These are phyloP conservation scores for Dovyalis caffra DNA, from an alignment of 345 rosid genomes.

Conservation along the genomic window DNA sequence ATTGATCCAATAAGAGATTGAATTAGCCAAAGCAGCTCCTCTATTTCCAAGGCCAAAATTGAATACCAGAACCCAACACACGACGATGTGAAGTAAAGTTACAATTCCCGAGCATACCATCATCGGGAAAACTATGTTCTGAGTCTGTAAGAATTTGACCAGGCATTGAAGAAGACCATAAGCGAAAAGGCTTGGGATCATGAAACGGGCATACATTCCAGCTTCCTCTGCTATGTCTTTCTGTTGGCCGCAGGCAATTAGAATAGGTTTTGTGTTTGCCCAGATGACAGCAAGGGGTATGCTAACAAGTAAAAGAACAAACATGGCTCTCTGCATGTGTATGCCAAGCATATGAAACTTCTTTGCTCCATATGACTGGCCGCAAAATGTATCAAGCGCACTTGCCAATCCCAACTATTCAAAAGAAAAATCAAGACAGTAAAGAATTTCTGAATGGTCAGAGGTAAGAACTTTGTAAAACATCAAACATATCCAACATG, in stretches of 20 bases:
- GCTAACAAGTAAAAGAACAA: slow-evolving; percentile 56
- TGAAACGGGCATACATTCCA: slow-evolving; percentile 55
- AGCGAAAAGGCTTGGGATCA: slow-evolving; percentile 77
- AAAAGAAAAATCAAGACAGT: background rate
- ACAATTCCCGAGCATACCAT: slow-evolving; percentile 59
- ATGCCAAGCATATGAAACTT: slow-evolving; percentile 63
- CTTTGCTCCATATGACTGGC: slow-evolving; percentile 82
- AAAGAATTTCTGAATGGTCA: no score
- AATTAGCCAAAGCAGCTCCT: slow-evolving; percentile 81
- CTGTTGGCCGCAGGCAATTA: slow-evolving; percentile 54
- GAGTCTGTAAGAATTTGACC: slow-evolving; percentile 69
- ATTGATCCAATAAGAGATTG: slow-evolving; percentile 67
- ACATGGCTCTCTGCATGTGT: slow-evolving; percentile 74
- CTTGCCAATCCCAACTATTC: slow-evolving; percentile 76
- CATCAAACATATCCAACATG: no score
- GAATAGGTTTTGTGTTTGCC: slow-evolving; percentile 54
- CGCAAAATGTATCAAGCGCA: slow-evolving; percentile 82
- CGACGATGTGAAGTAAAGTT: slow-evolving; percentile 46
- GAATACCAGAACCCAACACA: slow-evolving; percentile 67
- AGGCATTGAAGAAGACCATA: slow-evolving; percentile 73
- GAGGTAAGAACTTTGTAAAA: no score
- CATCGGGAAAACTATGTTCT: slow-evolving; percentile 72
- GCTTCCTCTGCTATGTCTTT: slow-evolving; percentile 49
- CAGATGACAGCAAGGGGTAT: slow-evolving; percentile 68
- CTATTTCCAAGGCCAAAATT: slow-evolving; percentile 53